These are phyloP conservation scores for Colletotrichum spaethianum DNA, from an alignment of 2,329 filamentous ascomycete genomes.

Conservation along the genomic window DNA sequence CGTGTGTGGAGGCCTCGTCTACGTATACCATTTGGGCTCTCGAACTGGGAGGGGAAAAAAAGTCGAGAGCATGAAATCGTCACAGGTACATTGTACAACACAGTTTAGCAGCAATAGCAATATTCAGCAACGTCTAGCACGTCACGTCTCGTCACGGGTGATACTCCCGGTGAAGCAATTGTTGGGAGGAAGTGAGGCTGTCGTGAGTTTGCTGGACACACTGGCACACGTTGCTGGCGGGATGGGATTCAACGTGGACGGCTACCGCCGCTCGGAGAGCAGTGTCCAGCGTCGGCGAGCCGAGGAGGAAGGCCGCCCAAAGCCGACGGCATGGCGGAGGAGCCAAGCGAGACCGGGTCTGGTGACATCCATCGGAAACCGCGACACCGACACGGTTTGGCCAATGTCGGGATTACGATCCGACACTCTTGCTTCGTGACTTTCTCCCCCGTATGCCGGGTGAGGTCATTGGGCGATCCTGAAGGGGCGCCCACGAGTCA, in stretches of 20 bases:
- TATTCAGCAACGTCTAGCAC: neutral
- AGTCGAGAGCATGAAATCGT: neutral
- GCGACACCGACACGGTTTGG: neutral
- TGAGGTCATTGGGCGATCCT: conserved; percentile 18
- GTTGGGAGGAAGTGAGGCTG: neutral
- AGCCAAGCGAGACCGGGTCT: conserved; percentile 8
- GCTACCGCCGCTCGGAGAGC: too few species aligned
- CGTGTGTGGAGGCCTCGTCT: neutral
- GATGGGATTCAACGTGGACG: too few species aligned
- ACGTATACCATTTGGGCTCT: conserved; percentile 27
- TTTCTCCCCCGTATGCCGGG: neutral
- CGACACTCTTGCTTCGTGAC: neutral
- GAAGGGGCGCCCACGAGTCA: conserved; percentile 12
- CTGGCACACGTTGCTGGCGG: too few species aligned
- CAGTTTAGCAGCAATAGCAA: neutral
- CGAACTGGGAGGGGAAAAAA: neutral
- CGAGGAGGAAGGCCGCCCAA: neutral
- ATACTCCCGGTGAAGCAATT: too few species aligned
- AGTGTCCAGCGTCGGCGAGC: neutral
- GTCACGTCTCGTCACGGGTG: neutral
- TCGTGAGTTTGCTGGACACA: neutral
- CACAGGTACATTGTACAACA: conserved; percentile 14
- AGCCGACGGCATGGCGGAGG: neutral
- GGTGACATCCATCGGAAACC: conserved; percentile 3
- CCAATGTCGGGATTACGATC: neutral